Conservation (phyloP, 805 yeast genomes). For the Kodamaea leandrae region DNA sequence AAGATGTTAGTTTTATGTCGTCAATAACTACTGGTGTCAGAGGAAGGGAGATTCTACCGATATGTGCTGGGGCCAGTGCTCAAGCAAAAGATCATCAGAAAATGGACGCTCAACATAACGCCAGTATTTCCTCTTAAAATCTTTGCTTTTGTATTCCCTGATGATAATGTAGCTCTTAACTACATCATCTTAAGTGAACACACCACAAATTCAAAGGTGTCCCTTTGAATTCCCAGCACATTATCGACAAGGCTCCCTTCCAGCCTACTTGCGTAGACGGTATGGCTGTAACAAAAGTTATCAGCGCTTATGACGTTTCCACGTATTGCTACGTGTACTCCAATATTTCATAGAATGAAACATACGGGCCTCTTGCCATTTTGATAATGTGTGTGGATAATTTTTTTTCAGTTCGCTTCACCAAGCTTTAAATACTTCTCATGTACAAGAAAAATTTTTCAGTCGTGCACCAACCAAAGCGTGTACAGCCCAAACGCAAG, state of each 20-base stretch:
- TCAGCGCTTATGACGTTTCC: conserved; percentile 19
- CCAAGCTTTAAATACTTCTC: background rate
- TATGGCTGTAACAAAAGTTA: conserved; percentile 6
- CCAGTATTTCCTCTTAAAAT: too few species aligned
- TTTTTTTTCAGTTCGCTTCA: background rate
- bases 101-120: background rate
- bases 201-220: background rate
- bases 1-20: conserved; percentile 23
- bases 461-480: background rate
- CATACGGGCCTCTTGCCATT: conserved; percentile 58
- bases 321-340: conserved; percentile 14
- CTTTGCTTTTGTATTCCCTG: too few species aligned
- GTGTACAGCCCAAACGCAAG: background rate
- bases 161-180: too few species aligned
- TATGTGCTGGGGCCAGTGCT: background rate
- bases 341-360: conserved; percentile 22
- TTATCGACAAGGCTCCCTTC: conserved; percentile 50
- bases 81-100: background rate
- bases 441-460: background rate
- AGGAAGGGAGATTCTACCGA: conserved; percentile 1
- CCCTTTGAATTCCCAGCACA: conserved; percentile 15
- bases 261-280: conserved; percentile 5
- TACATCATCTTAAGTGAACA: background rate
- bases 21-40: conserved; percentile 1
- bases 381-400: conserved; percentile 23